Percentiles rank a stretch among this genome's conserved stretches.
phyloP scores from a whole-genome alignment of 1,139 yeast genomes.

The Meyerozyma smithsonii region DNA sequence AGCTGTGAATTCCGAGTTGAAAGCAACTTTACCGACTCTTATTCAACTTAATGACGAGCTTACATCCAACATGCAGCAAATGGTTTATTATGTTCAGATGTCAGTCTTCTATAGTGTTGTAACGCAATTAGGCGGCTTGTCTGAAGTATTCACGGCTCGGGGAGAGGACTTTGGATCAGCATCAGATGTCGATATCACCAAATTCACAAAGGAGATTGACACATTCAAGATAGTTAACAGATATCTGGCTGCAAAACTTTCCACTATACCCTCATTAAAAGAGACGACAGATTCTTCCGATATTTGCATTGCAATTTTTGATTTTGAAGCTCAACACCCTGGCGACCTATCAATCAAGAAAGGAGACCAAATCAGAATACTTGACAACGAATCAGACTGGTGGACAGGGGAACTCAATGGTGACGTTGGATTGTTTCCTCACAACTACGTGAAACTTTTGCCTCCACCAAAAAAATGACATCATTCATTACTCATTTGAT shows the following conservation, averaged over 20 bases:
- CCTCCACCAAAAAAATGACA: not conserved
- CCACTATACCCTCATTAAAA: not conserved
- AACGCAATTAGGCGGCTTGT: not conserved
- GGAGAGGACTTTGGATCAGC: too few species aligned
- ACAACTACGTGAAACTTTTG: slow-evolving; percentile 39
- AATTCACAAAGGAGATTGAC: not conserved
- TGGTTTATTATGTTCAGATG: slow-evolving; percentile 27
- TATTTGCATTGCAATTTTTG: slow-evolving; percentile 29
- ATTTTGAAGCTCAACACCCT: slow-evolving; percentile 23
- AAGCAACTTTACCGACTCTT: slow-evolving; percentile 35
- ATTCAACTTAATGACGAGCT: slow-evolving; percentile 23
- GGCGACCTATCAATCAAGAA: slow-evolving; percentile 48
- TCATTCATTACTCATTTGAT: not conserved
- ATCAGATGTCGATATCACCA: not conserved
- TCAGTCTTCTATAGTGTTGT: slow-evolving; percentile 24
- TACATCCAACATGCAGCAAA: slow-evolving; percentile 22
- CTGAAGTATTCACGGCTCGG: not conserved
- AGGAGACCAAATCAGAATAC: slow-evolving; percentile 46
- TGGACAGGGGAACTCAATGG: slow-evolving; percentile 57
- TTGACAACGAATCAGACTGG: slow-evolving; percentile 47
- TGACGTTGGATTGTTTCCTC: slow-evolving; percentile 49
- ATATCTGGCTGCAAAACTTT: slow-evolving; percentile 6
- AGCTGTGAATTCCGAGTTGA: slow-evolving; percentile 25
- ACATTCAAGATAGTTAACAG: not conserved
- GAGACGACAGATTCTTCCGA: not conserved